Conservation (phyloP, 2,329 filamentous ascomycete species). For the Didymosphaeria variabile region DNA sequence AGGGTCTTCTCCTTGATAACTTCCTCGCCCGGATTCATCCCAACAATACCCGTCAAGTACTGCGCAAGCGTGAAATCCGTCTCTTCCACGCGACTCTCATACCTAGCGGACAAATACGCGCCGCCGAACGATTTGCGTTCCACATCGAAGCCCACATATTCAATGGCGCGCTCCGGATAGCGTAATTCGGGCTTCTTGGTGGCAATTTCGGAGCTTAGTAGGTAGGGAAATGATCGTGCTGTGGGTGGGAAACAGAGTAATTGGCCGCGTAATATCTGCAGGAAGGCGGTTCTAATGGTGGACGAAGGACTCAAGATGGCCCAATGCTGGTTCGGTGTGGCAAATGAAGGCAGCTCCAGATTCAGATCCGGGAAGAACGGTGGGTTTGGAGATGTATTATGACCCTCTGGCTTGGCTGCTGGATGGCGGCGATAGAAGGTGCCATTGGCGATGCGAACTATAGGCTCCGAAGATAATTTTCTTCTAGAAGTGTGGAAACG, state of each 20-base stretch:
- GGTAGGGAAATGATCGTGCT: conserved; percentile 80
- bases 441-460: conserved; percentile 63
- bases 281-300: conserved; percentile 81
- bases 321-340: conserved; percentile 71
- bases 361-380: conserved; percentile 76
- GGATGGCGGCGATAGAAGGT: conserved; percentile 86
- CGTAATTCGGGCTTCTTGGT: conserved; percentile 62
- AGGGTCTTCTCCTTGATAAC: conserved; percentile 56
- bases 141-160: conserved; percentile 89
- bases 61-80: conserved; percentile 87
- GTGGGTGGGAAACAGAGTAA: conserved; percentile 78
- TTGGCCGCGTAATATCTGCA: conserved; percentile 79
- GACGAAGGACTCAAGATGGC: conserved; percentile 82
- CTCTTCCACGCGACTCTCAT: conserved; percentile 85
- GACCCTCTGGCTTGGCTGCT: conserved; percentile 40
- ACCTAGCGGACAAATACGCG: conserved; percentile 86
- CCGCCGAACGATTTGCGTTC: conserved; percentile 68
- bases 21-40: conserved; percentile 75
- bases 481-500: conserved; percentile 26
- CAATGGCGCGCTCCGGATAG: conserved; percentile 73
- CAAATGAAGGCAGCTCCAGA: conserved; percentile 72
- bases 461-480: conserved; percentile 33
- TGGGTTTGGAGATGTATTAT: conserved; percentile 65
- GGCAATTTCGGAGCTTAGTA: conserved; percentile 70
- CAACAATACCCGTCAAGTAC: conserved; percentile 82